Conservation (phyloP, 495 filamentous ascomycete genomes). For the Cudoniella acicularis region DNA sequence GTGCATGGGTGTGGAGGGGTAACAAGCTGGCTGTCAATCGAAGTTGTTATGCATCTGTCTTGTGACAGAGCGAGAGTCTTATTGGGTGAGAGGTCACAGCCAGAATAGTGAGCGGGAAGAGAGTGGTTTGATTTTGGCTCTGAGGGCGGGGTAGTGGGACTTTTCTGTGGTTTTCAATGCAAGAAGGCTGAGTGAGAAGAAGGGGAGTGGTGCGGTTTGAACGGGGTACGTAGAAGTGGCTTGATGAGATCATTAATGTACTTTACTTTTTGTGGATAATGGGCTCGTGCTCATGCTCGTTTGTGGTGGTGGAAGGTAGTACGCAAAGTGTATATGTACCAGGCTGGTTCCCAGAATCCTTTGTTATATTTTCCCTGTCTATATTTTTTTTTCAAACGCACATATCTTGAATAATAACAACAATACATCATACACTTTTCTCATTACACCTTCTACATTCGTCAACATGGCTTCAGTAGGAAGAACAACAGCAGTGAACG, state of each 20-base stretch:
- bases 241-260: slow-evolving; percentile 3
- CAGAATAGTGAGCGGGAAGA: too few relatives aligned
- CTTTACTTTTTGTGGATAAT: slow-evolving; percentile 4
- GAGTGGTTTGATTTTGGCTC: too few relatives aligned
- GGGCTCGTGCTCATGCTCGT: neutral
- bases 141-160: too few relatives aligned
- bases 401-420: neutral
- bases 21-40: neutral
- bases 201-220: neutral
- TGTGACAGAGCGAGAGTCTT: neutral
- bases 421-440: neutral
- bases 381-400: neutral
- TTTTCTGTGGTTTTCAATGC: too few relatives aligned
- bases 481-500: slow-evolving; percentile 4
- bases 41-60: neutral
- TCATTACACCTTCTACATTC: neutral
- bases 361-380: neutral
- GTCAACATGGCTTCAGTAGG: neutral
- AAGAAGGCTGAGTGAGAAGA: neutral
- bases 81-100: too few relatives aligned
- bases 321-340: neutral
- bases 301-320: neutral
- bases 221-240: neutral
- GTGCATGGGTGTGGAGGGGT: slow-evolving; percentile 9
- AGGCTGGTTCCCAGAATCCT: neutral